Evolutionary conservation across 2,329 filamentous ascomycete genomes (phyloP).

Genomic region (Xylariaceae sp.): DNA sequence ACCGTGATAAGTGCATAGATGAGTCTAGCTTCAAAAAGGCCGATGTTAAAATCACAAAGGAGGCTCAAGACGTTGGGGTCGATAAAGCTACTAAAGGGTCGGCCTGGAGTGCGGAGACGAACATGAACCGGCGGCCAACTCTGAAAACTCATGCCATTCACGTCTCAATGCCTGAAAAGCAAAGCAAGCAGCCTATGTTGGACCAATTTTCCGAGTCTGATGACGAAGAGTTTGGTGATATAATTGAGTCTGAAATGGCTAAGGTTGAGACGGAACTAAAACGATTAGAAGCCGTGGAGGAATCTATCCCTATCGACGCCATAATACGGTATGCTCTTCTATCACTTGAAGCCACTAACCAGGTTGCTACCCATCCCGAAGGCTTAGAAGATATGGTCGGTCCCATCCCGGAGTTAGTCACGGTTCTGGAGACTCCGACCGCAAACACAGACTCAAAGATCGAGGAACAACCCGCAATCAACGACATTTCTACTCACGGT

Average conservation of each 20-base stretch:
- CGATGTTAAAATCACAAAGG: slow-evolving; percentile 14
- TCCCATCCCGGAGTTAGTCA: slow-evolving; percentile 36
- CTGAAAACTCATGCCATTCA: slow-evolving; percentile 13
- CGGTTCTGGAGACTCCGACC: slow-evolving; percentile 22
- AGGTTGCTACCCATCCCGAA: slow-evolving; percentile 44
- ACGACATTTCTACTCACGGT: slow-evolving; percentile 4
- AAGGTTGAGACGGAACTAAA: slow-evolving; percentile 49
- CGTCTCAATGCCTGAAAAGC: slow-evolving; percentile 27
- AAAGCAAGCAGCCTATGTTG: slow-evolving; percentile 29
- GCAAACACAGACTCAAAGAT: slow-evolving; percentile 21
- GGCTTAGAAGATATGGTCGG: slow-evolving; percentile 43
- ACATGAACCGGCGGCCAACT: slow-evolving; percentile 4
- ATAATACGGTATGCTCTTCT: slow-evolving; percentile 46
- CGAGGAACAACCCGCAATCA: slow-evolving; percentile 21
- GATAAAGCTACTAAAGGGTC: slow-evolving; percentile 9
- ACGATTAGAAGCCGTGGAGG: slow-evolving; percentile 40
- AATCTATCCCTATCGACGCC: slow-evolving; percentile 40
- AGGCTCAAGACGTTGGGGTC: slow-evolving; percentile 1
- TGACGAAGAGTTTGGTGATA: slow-evolving; percentile 56
- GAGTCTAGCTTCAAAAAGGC: slow-evolving; percentile 9
- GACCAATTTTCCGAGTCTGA: slow-evolving; percentile 50
- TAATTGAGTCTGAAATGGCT: slow-evolving; percentile 50
- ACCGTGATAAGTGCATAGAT: slow-evolving; percentile 24
- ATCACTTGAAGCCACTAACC: slow-evolving; percentile 47
- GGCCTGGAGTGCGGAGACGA: slow-evolving; percentile 10